These are phyloP conservation scores for Fusarium duplospermum DNA, from an alignment of 2,329 filamentous ascomycete species.

Conservation along the genomic window DNA sequence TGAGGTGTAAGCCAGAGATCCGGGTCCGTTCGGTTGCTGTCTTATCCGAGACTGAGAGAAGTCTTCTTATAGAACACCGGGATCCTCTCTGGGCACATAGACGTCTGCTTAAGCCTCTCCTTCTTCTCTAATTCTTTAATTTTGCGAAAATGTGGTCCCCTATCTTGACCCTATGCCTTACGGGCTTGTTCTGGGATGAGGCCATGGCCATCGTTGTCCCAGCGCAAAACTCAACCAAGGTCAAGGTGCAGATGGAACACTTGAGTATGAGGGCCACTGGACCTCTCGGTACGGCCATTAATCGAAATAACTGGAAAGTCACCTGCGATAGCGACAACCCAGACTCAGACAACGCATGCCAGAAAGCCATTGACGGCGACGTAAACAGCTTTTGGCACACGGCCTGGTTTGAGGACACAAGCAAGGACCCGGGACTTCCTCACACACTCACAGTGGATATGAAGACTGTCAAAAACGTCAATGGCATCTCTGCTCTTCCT, in stretches of 20 bases:
- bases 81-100: neutral
- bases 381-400: constrained; percentile 27
- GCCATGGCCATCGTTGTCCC: constrained; percentile 2
- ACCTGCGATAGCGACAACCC: constrained; percentile 23
- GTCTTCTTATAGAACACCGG: neutral
- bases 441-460: constrained; percentile 25
- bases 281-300: constrained; percentile 17
- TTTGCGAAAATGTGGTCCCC: constrained; percentile 6
- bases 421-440: constrained; percentile 8
- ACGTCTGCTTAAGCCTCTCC: no score
- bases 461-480: constrained; percentile 19
- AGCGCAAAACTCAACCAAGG: neutral
- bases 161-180: constrained; percentile 19
- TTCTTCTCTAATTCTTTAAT: neutral
- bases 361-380: constrained; percentile 27
- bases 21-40: neutral
- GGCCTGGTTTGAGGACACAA: neutral
- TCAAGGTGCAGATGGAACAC: constrained; percentile 21
- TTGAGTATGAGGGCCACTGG: constrained; percentile 24
- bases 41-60: neutral
- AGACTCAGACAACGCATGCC: constrained; percentile 12
- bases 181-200: neutral
- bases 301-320: constrained; percentile 19
- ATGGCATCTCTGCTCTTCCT: constrained; percentile 24
- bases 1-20: neutral